phyloP scores from a whole-genome alignment of 805 yeast species.

The Kodamaea leandrae region DNA sequence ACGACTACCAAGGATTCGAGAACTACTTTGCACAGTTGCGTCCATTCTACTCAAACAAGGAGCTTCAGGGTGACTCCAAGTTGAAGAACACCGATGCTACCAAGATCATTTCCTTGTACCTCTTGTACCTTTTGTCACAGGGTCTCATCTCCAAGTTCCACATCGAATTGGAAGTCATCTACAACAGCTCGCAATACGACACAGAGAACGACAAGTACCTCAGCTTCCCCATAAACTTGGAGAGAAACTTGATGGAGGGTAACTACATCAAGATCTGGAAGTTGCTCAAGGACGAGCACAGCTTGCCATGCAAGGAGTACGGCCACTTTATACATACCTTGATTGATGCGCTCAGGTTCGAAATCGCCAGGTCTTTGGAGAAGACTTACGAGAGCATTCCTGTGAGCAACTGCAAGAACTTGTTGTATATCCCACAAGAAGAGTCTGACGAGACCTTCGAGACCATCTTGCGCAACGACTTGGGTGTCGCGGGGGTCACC shows the following conservation, averaged over 20 bases:
- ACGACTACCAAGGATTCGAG: slow-evolving; percentile 64
- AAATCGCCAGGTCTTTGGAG: slow-evolving; percentile 82
- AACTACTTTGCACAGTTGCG: slow-evolving; percentile 71
- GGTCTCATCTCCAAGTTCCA: slow-evolving; percentile 88
- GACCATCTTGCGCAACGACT: slow-evolving; percentile 27
- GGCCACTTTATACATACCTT: slow-evolving; percentile 72
- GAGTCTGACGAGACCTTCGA: slow-evolving; percentile 34
- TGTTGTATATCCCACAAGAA: slow-evolving; percentile 63
- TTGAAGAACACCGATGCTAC: slow-evolving; percentile 38
- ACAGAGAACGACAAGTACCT: slow-evolving; percentile 62
- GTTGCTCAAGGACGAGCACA: slow-evolving; percentile 54
- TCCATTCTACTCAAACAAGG: slow-evolving; percentile 61
- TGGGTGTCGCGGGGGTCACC: slow-evolving; percentile 54
- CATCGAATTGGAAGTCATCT: slow-evolving; percentile 77
- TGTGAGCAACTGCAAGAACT: slow-evolving; percentile 73
- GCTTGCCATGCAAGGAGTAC: slow-evolving; percentile 71
- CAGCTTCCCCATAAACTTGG: slow-evolving; percentile 83
- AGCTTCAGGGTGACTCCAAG: slow-evolving; percentile 39
- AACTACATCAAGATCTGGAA: slow-evolving; percentile 90
- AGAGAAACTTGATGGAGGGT: slow-evolving; percentile 94
- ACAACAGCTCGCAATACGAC: slow-evolving; percentile 53
- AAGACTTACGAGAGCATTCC: slow-evolving; percentile 76
- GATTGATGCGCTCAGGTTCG: slow-evolving; percentile 75
- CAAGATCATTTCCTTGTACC: slow-evolving; percentile 73
- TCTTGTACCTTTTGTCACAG: slow-evolving; percentile 73